Evolutionary conservation across 768 basidiomycete species (phyloP), one percentile per base, ranked within the genome.

Genomic region (Clitopilus hobsonii): DNA sequence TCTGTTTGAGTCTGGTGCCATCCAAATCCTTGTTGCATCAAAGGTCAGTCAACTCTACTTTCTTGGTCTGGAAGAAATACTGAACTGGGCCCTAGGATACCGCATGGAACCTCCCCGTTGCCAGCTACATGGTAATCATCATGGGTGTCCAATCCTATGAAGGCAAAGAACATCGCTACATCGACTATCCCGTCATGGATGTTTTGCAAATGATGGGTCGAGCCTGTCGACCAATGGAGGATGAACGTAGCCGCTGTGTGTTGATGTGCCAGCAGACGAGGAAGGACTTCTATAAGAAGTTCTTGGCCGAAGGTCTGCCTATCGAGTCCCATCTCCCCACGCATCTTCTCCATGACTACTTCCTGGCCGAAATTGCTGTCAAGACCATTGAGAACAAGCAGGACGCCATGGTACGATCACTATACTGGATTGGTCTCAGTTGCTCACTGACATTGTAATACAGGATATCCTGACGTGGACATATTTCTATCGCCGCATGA

Each of bases 311-410:
- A 67, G 97, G 96, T n/a, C 73, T 99, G 24, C 97, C 96, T 5
- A 97, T 98, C 60, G 97, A 99, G 68, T 95, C 92, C 0, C 94
- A 96, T 67, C 73, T 98, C 3, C 86, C 95, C 1, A 93, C 91
- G 0, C 88, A 94, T 67, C 74, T 89, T 55, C 74, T 99, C 1
- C 96, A 98, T 63, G 97, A 98, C 66, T 97, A 97, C 69, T 98
- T 98, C 84, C 80, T 98, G 51, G 94, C 96, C 0, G 97, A 98
- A 70, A 97, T 98, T 59, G 95, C 95, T 7, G 94, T 98, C 38
- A 96, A 94, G 74, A 98, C 95, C 11, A 98, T 98, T 55, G 94
- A 98, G 73, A 98, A 98, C 71, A 99, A 99, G 76, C 96, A 99
- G 70, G 93, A 97, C 67, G 91, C 91, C 0, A 90, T 94, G 89